Evolutionary conservation across 768 basidiomycete species (phyloP).

Genomic region (Dioszegia hungarica): DNA sequence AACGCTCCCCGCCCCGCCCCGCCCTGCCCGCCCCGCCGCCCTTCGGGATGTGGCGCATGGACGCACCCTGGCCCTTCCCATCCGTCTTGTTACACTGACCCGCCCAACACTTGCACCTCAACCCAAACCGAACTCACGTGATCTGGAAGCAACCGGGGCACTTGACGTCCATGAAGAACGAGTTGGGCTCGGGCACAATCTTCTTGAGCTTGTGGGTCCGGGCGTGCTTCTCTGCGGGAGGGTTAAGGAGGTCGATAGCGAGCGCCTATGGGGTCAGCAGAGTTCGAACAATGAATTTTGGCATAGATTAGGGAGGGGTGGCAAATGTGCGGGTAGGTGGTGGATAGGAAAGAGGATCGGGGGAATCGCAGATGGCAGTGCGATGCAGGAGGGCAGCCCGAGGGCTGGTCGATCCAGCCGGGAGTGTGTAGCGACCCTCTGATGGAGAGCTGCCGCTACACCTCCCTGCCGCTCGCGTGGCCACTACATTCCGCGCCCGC

Average conservation of each 20-base stretch:
- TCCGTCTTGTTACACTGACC: too few species aligned
- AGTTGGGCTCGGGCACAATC: slow-evolving; percentile 96
- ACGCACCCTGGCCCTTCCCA: too few species aligned
- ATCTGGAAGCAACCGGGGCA: slow-evolving; percentile 65
- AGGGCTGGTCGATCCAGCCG: too few species aligned
- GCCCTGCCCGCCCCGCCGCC: too few species aligned
- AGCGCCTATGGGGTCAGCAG: slow-evolving; percentile 57
- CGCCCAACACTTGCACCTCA: too few species aligned
- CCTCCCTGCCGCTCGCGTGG: too few species aligned
- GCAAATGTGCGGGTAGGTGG: not conserved
- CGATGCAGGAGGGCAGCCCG: too few species aligned
- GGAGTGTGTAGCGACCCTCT: too few species aligned
- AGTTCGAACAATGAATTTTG: not conserved
- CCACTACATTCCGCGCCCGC: too few species aligned
- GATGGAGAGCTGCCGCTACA: too few species aligned
- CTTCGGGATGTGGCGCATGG: too few species aligned
- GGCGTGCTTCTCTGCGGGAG: slow-evolving; percentile 76
- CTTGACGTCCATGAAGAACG: slow-evolving; percentile 99
- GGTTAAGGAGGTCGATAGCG: slow-evolving; percentile 96
- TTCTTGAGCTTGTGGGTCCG: slow-evolving; percentile 98
- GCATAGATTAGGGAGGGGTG: not conserved
- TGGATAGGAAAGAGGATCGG: not conserved
- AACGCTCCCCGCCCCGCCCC: too few species aligned
- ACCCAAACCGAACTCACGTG: slow-evolving; percentile 48
- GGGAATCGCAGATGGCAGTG: not conserved